Conservation (phyloP, 179 eudicot species). For the Spergularia azorica region DNA sequence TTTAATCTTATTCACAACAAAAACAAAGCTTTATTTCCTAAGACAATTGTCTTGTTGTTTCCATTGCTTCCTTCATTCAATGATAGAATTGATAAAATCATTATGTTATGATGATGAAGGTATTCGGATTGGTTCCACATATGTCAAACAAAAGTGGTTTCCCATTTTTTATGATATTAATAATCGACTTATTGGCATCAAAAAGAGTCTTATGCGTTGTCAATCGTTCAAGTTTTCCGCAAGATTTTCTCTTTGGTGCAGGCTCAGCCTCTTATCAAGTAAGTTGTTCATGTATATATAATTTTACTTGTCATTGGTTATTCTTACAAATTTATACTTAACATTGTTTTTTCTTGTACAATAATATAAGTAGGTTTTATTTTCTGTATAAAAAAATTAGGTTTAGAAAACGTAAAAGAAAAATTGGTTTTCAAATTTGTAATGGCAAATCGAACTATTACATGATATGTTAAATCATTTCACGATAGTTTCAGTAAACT, state of each 20-base stretch:
- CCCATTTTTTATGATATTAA: not conserved
- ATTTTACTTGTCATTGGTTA: not conserved
- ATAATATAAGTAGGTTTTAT: not conserved
- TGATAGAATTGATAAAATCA: not conserved
- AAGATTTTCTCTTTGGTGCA: slow-evolving; percentile 12
- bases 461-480: too few relatives aligned
- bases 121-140: not conserved
- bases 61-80: not conserved
- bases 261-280: slow-evolving; percentile 10
- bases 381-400: too few relatives aligned
- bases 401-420: too few relatives aligned
- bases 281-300: not conserved
- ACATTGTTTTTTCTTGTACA: not conserved
- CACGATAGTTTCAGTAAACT: too few relatives aligned
- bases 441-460: too few relatives aligned
- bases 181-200: not conserved
- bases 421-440: too few relatives aligned
- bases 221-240: slow-evolving; percentile 1
- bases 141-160: not conserved
- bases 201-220: not conserved
- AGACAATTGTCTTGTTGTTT: too few relatives aligned
- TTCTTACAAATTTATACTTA: too few relatives aligned
- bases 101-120: not conserved
- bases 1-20: too few relatives aligned
- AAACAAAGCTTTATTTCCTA: too few relatives aligned